Evolutionary conservation across 352 stramenopile genomes (phyloP), one percentile per base, ranked within the genome.

Genomic region (Thalassiosira exigua): DNA sequence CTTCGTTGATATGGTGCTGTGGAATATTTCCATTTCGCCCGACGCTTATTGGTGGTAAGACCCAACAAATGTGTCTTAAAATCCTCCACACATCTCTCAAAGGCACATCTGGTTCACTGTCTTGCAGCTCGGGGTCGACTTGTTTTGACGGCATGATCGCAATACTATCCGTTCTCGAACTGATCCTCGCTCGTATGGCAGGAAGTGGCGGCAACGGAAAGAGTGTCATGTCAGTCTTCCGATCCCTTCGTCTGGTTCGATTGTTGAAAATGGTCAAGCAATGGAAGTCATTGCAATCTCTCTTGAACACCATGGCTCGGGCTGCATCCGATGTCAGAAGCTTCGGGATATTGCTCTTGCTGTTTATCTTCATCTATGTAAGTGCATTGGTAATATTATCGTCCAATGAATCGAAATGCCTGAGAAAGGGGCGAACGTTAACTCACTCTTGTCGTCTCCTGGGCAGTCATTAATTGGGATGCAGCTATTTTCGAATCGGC

Each of bases 311-410:
- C 66, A 97, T 98, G n/a, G 70, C 79, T 19, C 84, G 92, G 26
- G 96, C 96, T 3, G 86, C 98, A n/a, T 88, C 94, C 0, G 97
- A 98, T 32, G 96, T 98, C 41, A 85, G 83, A 3, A 98, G 98
- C 81, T 98, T 98, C 66, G 93, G 81, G 0, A 87, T 98, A 41
- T 91, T 99, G 4, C 86, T 99, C 5, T 92, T 97, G 58, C 86
- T 98, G 17, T 98, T 98, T 77, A 96, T 98, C 60, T 98, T 97
- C 78, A 96, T 98, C 60, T 98, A 97, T 79, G 98, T 98, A 50
- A 98, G 97, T 75, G 90, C 94, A 26, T 85, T 98, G 29, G 65
- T 98, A 26, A 29, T n/a, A n/a, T n/a, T n/a, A n/a, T n/a, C n/a
- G n/a, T n/a, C n/a, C n/a, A n/a, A n/a, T n/a, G n/a, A n/a, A n/a